These are phyloP conservation scores for Euptelea pleiosperma DNA, from an alignment of 164 flowering plant genomes.

Conservation along the genomic window DNA sequence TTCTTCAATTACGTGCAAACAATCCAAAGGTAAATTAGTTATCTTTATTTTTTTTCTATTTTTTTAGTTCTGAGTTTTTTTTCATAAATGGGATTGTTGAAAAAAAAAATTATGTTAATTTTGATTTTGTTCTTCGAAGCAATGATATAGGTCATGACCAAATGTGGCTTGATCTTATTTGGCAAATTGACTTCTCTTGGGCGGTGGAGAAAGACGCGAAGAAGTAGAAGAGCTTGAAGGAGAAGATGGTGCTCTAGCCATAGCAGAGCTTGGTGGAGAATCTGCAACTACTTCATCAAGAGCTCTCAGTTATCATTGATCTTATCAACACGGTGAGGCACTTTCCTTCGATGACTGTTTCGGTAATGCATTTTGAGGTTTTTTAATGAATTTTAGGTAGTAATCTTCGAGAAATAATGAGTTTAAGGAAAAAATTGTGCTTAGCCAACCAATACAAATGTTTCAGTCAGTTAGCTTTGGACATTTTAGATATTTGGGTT, in stretches of 20 bases:
- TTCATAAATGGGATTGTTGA: too few relatives aligned
- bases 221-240: constrained; percentile 63
- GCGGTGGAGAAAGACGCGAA: constrained; percentile 79
- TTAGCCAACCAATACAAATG: too few relatives aligned
- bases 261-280: constrained; percentile 90
- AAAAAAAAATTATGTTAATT: too few relatives aligned
- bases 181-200: constrained; percentile 89
- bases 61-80: too few relatives aligned
- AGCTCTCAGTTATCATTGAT: constrained; percentile 86
- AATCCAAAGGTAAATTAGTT: too few relatives aligned
- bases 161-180: constrained; percentile 65
- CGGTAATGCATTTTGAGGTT: neutral
- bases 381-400: too few relatives aligned
- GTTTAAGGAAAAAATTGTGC: neutral
- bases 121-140: neutral
- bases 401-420: too few relatives aligned
- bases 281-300: constrained; percentile 82
- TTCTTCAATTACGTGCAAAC: too few relatives aligned
- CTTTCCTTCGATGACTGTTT: neutral
- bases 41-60: too few relatives aligned
- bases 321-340: constrained; percentile 71
- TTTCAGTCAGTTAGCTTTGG: neutral
- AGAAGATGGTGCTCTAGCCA: constrained; percentile 55
- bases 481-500: constrained; percentile 1
- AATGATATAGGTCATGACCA: constrained; percentile 81